phyloP scores from a whole-genome alignment of 2,329 filamentous ascomycete genomes.

The Thelonectria rubi region DNA sequence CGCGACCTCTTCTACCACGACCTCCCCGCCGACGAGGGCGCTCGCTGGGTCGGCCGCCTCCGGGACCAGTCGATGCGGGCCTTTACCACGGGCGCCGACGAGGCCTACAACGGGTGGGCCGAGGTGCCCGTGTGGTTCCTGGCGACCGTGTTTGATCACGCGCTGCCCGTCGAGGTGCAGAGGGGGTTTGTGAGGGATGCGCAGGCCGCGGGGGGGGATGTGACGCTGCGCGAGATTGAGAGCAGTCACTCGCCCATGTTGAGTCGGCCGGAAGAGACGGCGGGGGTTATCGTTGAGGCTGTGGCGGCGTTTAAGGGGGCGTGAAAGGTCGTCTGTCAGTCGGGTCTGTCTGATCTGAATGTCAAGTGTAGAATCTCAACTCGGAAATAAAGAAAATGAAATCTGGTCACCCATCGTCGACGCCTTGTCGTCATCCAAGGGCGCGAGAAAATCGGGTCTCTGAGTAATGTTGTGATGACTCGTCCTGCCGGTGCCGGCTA shows the following conservation, averaged over 20 bases:
- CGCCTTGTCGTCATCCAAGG: neutral
- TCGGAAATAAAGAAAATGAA: no score
- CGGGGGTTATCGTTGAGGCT: slow-evolving; percentile 46
- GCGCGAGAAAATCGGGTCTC: neutral
- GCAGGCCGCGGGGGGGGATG: slow-evolving; percentile 47
- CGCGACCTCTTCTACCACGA: slow-evolving; percentile 61
- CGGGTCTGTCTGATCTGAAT: no score
- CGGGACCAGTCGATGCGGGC: slow-evolving; percentile 53
- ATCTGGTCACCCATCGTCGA: neutral
- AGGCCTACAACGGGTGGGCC: slow-evolving; percentile 56
- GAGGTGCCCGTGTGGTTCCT: slow-evolving; percentile 59
- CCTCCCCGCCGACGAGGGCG: slow-evolving; percentile 53
- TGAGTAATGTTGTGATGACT: slow-evolving; percentile 1
- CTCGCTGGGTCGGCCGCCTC: slow-evolving; percentile 54
- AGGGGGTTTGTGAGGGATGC: slow-evolving; percentile 50
- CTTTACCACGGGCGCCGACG: slow-evolving; percentile 55
- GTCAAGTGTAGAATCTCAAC: neutral
- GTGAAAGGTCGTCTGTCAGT: no score
- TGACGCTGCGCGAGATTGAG: slow-evolving; percentile 52
- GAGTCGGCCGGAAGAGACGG: slow-evolving; percentile 54
- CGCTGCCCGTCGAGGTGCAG: slow-evolving; percentile 51
- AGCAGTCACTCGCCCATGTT: slow-evolving; percentile 61
- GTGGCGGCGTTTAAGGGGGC: slow-evolving; percentile 25
- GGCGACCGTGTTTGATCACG: slow-evolving; percentile 52
- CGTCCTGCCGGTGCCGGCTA: neutral